A percentile compares a stretch with the other conserved stretches of the same genome.
Conservation (phyloP, 306 rosid genomes). For the Malus orientalis region DNA sequence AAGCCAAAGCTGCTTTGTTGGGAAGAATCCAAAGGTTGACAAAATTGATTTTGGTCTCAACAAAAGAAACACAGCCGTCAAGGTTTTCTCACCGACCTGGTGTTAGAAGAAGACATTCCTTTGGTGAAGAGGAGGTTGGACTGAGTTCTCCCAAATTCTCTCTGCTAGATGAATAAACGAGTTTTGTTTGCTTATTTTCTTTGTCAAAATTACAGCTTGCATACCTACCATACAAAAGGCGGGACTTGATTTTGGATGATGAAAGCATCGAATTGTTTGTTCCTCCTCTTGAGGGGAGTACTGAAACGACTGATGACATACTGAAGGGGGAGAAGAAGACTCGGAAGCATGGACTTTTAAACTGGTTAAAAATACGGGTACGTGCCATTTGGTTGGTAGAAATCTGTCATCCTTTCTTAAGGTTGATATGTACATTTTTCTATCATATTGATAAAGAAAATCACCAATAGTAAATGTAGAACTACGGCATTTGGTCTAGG, state of each 20-base stretch:
- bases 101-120: slow-evolving; percentile 85
- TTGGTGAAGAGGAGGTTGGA: slow-evolving; percentile 81
- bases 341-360: slow-evolving; percentile 84
- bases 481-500: neutral
- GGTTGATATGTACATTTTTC: neutral
- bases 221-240: slow-evolving; percentile 89
- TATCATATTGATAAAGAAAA: neutral
- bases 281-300: slow-evolving; percentile 66
- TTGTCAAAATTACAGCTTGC: slow-evolving; percentile 64
- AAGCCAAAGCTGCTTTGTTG: slow-evolving; percentile 89
- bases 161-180: neutral
- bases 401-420: neutral
- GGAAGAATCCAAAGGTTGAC: slow-evolving; percentile 96
- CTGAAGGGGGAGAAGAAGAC: slow-evolving; percentile 77
- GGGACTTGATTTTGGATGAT: slow-evolving; percentile 84
- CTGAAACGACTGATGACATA: slow-evolving; percentile 47
- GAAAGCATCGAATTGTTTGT: slow-evolving; percentile 73
- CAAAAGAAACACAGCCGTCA: slow-evolving; percentile 64
- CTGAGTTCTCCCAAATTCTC: neutral
- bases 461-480: neutral
- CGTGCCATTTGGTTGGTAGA: slow-evolving; percentile 17
- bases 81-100: slow-evolving; percentile 64
- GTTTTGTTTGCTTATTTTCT: neutral
- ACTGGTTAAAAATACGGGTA: slow-evolving; percentile 94
- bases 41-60: slow-evolving; percentile 92